phyloP scores from a whole-genome alignment of 306 rosid genomes.

The Quercus aquifolioides region DNA sequence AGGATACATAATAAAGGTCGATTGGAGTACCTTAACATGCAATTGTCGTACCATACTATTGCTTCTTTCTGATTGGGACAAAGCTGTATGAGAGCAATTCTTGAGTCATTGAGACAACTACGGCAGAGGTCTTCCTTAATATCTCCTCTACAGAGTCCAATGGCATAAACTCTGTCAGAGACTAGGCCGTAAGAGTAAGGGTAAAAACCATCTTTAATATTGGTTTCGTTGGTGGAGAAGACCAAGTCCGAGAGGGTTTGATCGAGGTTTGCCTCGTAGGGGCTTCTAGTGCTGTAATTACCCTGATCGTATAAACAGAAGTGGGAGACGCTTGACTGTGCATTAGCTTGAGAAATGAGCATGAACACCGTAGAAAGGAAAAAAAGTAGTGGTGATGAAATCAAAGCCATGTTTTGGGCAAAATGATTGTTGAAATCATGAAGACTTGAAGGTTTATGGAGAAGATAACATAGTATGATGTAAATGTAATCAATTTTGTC shows the following conservation, averaged over 20 bases:
- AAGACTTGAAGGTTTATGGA: too few species aligned
- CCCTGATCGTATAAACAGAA: background rate
- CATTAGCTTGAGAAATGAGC: background rate
- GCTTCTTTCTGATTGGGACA: slow-evolving; percentile 35
- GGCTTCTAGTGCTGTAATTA: slow-evolving; percentile 25
- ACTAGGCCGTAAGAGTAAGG: slow-evolving; percentile 1
- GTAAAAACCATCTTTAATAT: background rate
- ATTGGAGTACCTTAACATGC: slow-evolving; percentile 20
- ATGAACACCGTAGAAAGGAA: background rate
- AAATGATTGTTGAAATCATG: too few species aligned
- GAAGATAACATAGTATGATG: too few species aligned
- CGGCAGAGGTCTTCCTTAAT: background rate
- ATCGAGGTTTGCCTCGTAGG: slow-evolving; percentile 24
- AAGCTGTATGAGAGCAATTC: background rate
- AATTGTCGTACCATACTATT: slow-evolving; percentile 17
- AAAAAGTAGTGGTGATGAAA: background rate
- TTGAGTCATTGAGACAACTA: slow-evolving; percentile 23
- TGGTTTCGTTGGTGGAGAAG: background rate
- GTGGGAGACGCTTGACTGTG: background rate
- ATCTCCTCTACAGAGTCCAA: slow-evolving; percentile 30
- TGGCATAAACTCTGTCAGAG: slow-evolving; percentile 14
- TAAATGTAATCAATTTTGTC: too few species aligned
- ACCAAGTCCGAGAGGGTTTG: slow-evolving; percentile 19
- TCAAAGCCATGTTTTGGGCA: background rate
- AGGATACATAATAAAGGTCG: background rate